Conservation (phyloP, 345 rosid genomes). For the Bruguiera parviflora region DNA sequence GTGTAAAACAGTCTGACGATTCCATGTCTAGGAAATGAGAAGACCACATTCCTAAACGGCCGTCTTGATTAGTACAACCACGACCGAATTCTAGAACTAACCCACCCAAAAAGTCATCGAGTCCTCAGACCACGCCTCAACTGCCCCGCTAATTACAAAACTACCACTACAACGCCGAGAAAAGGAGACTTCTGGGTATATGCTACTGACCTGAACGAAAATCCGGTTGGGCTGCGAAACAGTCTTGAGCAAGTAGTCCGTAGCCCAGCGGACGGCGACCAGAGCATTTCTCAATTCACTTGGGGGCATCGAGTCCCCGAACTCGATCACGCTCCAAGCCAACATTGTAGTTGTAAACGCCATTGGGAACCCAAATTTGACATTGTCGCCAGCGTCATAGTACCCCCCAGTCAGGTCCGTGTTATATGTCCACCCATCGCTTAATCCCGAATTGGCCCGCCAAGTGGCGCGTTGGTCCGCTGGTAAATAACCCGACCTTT, state of each 20-base stretch:
- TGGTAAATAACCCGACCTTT: constrained; percentile 81
- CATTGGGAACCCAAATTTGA: constrained; percentile 91
- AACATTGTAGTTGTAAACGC: constrained; percentile 90
- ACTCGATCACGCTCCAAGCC: constrained; percentile 86
- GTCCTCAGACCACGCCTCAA: constrained; percentile 6
- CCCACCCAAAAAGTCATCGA: not conserved
- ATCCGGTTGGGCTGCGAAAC: constrained; percentile 89
- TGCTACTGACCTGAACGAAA: constrained; percentile 71
- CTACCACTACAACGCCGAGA: not conserved
- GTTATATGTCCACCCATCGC: constrained; percentile 69
- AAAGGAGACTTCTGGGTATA: not conserved
- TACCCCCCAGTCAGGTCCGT: constrained; percentile 82
- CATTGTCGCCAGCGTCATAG: constrained; percentile 95
- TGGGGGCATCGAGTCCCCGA: constrained; percentile 75
- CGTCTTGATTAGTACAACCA: constrained; percentile 15
- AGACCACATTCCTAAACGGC: not conserved
- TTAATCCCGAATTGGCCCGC: constrained; percentile 70
- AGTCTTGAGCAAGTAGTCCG: constrained; percentile 74
- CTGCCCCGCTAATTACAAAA: not conserved
- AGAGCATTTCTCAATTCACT: constrained; percentile 53
- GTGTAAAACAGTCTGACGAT: not conserved
- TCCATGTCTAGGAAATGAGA: too few relatives aligned
- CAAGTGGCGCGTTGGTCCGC: constrained; percentile 60
- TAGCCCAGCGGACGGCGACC: constrained; percentile 77
- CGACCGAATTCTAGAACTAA: not conserved